phyloP scores from a whole-genome alignment of 345 rosid genomes.

The Gynandropsis gynandra region DNA sequence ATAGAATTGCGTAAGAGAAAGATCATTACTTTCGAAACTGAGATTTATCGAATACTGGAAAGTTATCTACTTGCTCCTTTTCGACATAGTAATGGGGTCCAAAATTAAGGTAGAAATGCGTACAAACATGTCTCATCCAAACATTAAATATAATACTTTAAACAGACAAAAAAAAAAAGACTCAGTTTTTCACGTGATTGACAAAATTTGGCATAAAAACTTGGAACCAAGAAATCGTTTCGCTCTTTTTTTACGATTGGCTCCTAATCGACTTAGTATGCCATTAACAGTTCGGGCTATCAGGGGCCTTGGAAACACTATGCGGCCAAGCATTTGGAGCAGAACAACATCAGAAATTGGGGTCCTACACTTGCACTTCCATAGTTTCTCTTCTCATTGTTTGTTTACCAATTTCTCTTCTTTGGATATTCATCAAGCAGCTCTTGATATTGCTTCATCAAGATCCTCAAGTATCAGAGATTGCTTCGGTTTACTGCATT shows the following conservation, averaged over 20 bases:
- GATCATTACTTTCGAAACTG: too few relatives aligned
- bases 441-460: constrained; percentile 12
- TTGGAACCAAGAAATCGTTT: too few relatives aligned
- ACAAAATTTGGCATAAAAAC: neutral
- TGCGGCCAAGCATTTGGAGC: constrained; percentile 76
- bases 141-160: neutral
- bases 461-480: constrained; percentile 10
- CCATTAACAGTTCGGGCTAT: constrained; percentile 35
- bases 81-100: too few relatives aligned
- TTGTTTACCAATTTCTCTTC: constrained; percentile 13
- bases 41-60: too few relatives aligned
- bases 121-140: too few relatives aligned
- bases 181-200: neutral
- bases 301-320: constrained; percentile 63
- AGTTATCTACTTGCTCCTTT: too few relatives aligned
- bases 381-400: constrained; percentile 16
- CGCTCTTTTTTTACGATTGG: too few relatives aligned
- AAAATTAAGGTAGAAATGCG: too few relatives aligned
- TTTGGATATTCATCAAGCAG: constrained; percentile 17
- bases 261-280: neutral
- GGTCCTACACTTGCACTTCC: constrained; percentile 17
- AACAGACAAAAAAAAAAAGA: neutral
- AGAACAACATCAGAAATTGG: constrained; percentile 28
- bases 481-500: constrained; percentile 11
- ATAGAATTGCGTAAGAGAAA: too few relatives aligned